Evolutionary conservation across 2,329 filamentous ascomycete species (phyloP).

Genomic region (Lachnum nothofagi): DNA sequence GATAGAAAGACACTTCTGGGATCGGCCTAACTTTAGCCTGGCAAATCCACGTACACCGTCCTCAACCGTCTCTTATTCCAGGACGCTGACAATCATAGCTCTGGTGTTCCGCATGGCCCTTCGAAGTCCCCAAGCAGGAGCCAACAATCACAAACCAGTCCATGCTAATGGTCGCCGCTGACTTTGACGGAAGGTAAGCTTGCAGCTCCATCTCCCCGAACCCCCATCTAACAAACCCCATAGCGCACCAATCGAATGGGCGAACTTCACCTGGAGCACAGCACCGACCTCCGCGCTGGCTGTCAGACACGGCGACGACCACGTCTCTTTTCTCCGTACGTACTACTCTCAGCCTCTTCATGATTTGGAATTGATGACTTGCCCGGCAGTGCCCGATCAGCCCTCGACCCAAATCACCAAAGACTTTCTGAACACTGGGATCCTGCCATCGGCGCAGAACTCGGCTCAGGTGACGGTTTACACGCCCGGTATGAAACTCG

Average conservation of each 20-base stretch:
- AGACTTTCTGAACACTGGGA: constrained; percentile 10
- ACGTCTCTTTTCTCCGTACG: constrained; percentile 7
- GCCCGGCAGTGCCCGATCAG: constrained; percentile 5
- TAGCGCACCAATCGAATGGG: constrained; percentile 9
- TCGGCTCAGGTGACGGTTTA: constrained; percentile 7
- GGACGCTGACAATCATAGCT: neutral
- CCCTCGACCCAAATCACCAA: constrained; percentile 10
- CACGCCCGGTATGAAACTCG: constrained; percentile 4
- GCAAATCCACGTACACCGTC: constrained; percentile 1
- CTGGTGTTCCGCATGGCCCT: constrained; percentile 11
- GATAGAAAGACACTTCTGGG: neutral
- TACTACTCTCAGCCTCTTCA: neutral
- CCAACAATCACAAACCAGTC: neutral
- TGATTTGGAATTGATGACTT: neutral
- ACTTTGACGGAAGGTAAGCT: constrained; percentile 2
- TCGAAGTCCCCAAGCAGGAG: neutral
- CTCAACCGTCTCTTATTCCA: neutral
- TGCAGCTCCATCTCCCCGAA: neutral
- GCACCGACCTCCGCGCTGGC: constrained; percentile 9
- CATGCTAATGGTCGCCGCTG: constrained; percentile 6
- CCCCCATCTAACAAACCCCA: neutral
- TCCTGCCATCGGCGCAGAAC: constrained; percentile 5
- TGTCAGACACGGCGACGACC: constrained; percentile 16
- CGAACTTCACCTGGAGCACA: constrained; percentile 3
- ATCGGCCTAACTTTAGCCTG: constrained; percentile 1